Conservation (phyloP, 2,329 filamentous ascomycete genomes). For the Teratosphaeria destructans region DNA sequence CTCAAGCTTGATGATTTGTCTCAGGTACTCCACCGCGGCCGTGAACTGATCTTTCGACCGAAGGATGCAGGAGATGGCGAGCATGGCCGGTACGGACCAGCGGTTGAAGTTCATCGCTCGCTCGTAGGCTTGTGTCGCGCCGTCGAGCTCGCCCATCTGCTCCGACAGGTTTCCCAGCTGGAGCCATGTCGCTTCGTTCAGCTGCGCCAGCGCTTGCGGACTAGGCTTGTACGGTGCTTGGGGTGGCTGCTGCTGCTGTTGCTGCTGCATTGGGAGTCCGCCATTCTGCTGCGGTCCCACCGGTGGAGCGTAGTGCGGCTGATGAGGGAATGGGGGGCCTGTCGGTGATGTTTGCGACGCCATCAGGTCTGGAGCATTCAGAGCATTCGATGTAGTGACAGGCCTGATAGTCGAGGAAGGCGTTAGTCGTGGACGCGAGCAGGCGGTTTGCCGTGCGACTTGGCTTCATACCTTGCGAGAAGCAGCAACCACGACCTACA, state of each 20-base stretch:
- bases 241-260: conserved; percentile 27
- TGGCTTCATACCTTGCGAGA: not conserved
- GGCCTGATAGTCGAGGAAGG: not conserved
- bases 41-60: conserved; percentile 88
- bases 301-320: conserved; percentile 55
- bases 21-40: conserved; percentile 85
- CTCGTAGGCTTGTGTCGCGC: conserved; percentile 84
- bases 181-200: conserved; percentile 86
- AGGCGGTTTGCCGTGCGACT: not conserved
- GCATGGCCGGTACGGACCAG: conserved; percentile 85
- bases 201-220: conserved; percentile 57
- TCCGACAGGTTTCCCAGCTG: conserved; percentile 83
- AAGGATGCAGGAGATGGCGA: conserved; percentile 82
- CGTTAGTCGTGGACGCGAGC: not conserved
- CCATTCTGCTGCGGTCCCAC: conserved; percentile 56
- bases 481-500: not conserved
- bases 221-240: conserved; percentile 35
- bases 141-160: conserved; percentile 76
- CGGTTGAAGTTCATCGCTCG: conserved; percentile 78
- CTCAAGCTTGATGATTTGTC: conserved; percentile 84
- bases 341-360: conserved; percentile 60
- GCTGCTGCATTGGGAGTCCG: conserved; percentile 30
- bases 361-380: not conserved
- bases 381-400: not conserved
- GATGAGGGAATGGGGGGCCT: conserved; percentile 51